Conservation (phyloP, 495 filamentous ascomycete genomes). For the Bacidia rubella region DNA sequence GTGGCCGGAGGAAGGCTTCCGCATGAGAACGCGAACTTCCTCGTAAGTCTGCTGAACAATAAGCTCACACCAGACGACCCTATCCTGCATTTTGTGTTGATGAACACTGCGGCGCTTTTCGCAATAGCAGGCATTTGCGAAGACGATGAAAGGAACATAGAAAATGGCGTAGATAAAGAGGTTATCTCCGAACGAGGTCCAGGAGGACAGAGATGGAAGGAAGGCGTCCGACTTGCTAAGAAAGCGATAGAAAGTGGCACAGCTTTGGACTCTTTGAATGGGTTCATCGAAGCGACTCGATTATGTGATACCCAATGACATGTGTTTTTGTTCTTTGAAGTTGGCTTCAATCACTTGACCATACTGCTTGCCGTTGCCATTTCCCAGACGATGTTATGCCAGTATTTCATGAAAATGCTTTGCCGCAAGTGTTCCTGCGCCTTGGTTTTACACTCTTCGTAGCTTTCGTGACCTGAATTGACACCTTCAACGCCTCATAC, state of each 20-base stretch:
- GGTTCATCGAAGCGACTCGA: conserved; percentile 53
- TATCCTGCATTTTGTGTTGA: conserved; percentile 82
- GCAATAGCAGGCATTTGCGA: conserved; percentile 80
- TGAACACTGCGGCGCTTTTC: conserved; percentile 83
- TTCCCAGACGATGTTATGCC: too few species aligned
- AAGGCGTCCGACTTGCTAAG: conserved; percentile 69
- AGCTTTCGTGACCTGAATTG: too few species aligned
- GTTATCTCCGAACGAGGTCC: conserved; percentile 71
- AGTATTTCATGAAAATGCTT: too few species aligned
- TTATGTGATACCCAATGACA: background rate
- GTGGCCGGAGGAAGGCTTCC: conserved; percentile 79
- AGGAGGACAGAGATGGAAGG: conserved; percentile 80
- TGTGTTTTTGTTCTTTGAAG: background rate
- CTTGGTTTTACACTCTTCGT: too few species aligned
- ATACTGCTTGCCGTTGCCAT: too few species aligned
- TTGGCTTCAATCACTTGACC: too few species aligned
- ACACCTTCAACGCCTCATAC: background rate
- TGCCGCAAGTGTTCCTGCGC: too few species aligned
- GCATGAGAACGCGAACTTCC: conserved; percentile 69
- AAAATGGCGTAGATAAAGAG: conserved; percentile 59
- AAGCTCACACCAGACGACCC: conserved; percentile 62
- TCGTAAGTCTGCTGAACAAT: conserved; percentile 61
- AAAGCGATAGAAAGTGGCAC: conserved; percentile 73
- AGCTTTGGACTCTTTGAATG: conserved; percentile 58
- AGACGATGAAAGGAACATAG: conserved; percentile 41